Conservation (phyloP, 2,329 filamentous ascomycete species). For the Neofusicoccum sp. region DNA sequence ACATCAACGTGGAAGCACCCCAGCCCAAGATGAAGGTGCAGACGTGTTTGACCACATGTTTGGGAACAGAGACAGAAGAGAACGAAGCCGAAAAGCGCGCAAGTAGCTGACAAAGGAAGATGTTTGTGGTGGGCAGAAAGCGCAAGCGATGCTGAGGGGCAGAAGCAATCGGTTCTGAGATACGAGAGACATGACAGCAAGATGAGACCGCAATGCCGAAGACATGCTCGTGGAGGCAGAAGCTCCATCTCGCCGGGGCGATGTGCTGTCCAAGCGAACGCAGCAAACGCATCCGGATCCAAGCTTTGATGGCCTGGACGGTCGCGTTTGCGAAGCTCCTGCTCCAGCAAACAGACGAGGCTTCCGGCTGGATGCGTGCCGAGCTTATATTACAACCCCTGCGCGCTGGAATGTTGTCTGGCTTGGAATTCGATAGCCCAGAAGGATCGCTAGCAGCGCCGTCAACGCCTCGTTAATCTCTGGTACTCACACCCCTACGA, state of each 20-base stretch:
- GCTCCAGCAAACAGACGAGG: neutral
- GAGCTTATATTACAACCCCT: neutral
- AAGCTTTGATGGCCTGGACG: neutral
- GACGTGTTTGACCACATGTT: neutral
- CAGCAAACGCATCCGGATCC: neutral
- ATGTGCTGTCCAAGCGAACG: neutral
- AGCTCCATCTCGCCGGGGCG: too few relatives aligned
- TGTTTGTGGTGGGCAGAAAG: neutral
- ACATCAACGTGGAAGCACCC: neutral
- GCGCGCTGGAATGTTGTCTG: neutral
- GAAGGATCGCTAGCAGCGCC: neutral
- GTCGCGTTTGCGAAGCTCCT: too few relatives aligned
- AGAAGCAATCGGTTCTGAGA: neutral
- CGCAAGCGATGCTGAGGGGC: neutral
- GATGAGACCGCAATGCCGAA: neutral
- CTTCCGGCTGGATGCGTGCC: neutral
- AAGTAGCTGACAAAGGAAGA: neutral
- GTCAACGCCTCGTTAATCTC: neutral
- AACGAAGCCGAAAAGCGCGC: neutral
- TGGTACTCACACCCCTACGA: neutral
- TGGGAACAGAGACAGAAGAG: neutral
- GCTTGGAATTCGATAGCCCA: conserved; percentile 4
- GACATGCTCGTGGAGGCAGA: too few relatives aligned
- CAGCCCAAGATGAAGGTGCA: neutral
- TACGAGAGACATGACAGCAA: neutral